Evolutionary conservation across 257 asterid species (phyloP).

Genomic region (Solanum neorickii): DNA sequence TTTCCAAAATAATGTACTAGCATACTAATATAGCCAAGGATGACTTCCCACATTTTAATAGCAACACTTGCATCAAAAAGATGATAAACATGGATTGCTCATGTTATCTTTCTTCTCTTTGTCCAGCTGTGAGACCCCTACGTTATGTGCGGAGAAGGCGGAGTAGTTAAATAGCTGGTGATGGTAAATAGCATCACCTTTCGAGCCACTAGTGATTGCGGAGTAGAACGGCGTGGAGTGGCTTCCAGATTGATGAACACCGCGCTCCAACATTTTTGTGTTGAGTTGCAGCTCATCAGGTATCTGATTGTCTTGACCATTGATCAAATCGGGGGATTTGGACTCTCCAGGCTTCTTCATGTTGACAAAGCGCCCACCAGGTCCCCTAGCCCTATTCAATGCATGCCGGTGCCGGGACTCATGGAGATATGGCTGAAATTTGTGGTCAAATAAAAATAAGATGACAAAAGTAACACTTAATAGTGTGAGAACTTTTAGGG

Average conservation of each 20-base stretch:
- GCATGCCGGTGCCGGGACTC: conserved; percentile 28
- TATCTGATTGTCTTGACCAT: not conserved
- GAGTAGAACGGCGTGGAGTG: not conserved
- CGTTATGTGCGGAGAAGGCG: not conserved
- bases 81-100: not conserved
- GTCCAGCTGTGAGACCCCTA: not conserved
- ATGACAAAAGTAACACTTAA: not conserved
- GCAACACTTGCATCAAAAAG: not conserved
- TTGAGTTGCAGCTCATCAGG: not conserved
- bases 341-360: conserved; percentile 9
- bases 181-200: not conserved
- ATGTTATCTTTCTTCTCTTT: not conserved
- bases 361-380: conserved; percentile 21
- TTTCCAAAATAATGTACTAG: not conserved
- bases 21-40: conserved; percentile 20
- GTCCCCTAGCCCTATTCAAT: conserved; percentile 18
- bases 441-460: not conserved
- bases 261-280: not conserved
- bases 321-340: not conserved
- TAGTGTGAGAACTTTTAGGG: not conserved
- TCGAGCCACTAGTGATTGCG: not conserved
- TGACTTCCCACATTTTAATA: conserved; percentile 21
- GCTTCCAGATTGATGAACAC: not conserved
- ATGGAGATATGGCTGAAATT: conserved; percentile 24
- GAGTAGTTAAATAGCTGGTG: conserved; percentile 2